Conservation (phyloP, 306 rosid genomes). For the Oxytropis ochrocephala region DNA sequence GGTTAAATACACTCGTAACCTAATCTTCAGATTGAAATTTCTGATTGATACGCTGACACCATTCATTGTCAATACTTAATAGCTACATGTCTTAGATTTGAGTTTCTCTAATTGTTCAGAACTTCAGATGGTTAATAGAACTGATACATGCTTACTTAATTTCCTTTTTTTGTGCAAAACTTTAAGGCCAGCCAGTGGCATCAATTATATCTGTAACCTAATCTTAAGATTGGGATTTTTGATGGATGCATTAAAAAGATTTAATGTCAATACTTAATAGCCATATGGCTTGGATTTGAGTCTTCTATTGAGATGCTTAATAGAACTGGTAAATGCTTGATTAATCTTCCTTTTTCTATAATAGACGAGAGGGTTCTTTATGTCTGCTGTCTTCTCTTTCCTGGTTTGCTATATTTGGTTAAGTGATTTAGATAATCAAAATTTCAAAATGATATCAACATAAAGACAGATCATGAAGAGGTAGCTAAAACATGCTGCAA, state of each 20-base stretch:
- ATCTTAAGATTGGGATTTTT: background rate
- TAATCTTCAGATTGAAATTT: background rate
- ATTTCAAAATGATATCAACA: background rate
- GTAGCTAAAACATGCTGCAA: slow-evolving; percentile 12
- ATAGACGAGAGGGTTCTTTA: background rate
- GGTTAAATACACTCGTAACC: background rate
- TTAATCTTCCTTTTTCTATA: background rate
- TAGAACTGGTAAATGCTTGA: slow-evolving; percentile 13
- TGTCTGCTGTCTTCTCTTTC: slow-evolving; percentile 9
- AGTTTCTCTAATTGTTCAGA: background rate
- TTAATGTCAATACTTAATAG: background rate
- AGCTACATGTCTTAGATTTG: background rate
- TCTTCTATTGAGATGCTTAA: background rate
- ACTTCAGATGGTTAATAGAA: background rate
- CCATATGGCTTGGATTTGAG: background rate
- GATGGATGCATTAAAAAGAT: background rate
- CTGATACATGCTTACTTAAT: background rate
- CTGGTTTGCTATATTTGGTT: background rate
- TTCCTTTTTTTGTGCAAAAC: background rate
- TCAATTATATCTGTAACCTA: background rate
- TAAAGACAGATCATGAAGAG: slow-evolving; percentile 17
- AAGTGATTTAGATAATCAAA: slow-evolving; percentile 14
- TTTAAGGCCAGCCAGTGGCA: background rate
- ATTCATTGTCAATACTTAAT: background rate
- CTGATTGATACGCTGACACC: background rate